A percentile compares a stretch with the other conserved stretches of the same genome.
phyloP scores from a whole-genome alignment of 768 basidiomycete species.

The Pleurotus sapidus region DNA sequence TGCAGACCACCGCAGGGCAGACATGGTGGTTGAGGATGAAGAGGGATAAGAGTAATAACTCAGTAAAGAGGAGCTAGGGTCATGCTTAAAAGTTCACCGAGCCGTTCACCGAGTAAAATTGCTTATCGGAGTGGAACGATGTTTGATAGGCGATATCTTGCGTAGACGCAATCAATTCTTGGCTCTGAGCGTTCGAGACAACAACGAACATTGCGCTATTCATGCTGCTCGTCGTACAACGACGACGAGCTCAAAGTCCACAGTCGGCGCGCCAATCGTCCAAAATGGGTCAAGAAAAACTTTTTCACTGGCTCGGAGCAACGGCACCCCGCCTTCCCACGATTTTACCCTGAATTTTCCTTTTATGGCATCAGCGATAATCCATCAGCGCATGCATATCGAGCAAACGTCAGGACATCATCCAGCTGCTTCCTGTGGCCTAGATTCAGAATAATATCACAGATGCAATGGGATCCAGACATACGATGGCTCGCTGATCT shows the following conservation, averaged over 20 bases:
- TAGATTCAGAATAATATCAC: conserved; percentile 18
- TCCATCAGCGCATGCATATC: conserved; percentile 53
- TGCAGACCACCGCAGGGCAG: conserved; percentile 26
- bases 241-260: not conserved
- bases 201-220: not conserved
- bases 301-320: conserved; percentile 42
- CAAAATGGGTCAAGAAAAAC: conserved; percentile 33
- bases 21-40: conserved; percentile 25
- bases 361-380: conserved; percentile 48
- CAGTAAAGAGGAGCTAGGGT: conserved; percentile 20
- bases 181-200: not conserved
- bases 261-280: conserved; percentile 15
- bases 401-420: conserved; percentile 51
- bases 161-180: conserved; percentile 2
- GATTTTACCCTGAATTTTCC: not conserved
- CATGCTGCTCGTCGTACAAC: conserved; percentile 1
- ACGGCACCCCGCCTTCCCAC: conserved; percentile 33
- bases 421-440: conserved; percentile 38
- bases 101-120: conserved; percentile 56
- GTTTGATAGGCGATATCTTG: not conserved
- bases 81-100: conserved; percentile 38
- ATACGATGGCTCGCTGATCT: conserved; percentile 40
- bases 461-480: conserved; percentile 27
- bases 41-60: conserved; percentile 21
- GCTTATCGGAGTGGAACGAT: conserved; percentile 8